A percentile compares a stretch with the other conserved stretches of the same genome.
These are phyloP conservation scores for Fusarium sp. DNA, from an alignment of 2,329 filamentous ascomycete genomes.

Conservation along the genomic window DNA sequence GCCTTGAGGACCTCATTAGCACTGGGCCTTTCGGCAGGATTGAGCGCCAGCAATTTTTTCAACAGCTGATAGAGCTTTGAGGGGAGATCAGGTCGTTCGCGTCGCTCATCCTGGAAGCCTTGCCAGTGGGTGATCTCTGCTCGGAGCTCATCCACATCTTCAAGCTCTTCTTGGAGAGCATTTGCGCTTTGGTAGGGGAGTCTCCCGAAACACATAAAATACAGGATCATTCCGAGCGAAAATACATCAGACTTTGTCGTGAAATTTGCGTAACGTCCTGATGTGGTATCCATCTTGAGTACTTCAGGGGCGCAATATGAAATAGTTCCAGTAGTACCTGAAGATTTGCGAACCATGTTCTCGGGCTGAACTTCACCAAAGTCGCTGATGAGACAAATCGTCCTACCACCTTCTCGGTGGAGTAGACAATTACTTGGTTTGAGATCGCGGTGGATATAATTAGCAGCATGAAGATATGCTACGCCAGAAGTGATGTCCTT, in stretches of 20 bases:
- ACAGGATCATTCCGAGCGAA: conserved; percentile 96
- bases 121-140: conserved; percentile 89
- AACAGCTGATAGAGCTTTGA: conserved; percentile 87
- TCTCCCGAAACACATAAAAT: conserved; percentile 95
- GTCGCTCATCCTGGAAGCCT: conserved; percentile 84
- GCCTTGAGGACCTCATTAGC: conserved; percentile 86
- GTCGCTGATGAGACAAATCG: conserved; percentile 91
- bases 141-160: conserved; percentile 87
- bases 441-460: conserved; percentile 95
- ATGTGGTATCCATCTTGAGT: conserved; percentile 73
- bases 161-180: conserved; percentile 87
- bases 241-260: conserved; percentile 99
- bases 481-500: conserved; percentile 93
- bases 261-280: conserved; percentile 88
- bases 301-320: conserved; percentile 98
- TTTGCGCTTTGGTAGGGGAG: conserved; percentile 90
- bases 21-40: conserved; percentile 82
- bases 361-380: conserved; percentile 96
- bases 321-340: conserved; percentile 93
- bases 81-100: conserved; percentile 84
- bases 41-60: conserved; percentile 81
- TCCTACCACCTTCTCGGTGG: conserved; percentile 78
- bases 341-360: conserved; percentile 85
- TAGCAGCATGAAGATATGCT: conserved; percentile 88
- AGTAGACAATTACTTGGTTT: conserved; percentile 97